phyloP scores from a whole-genome alignment of 2,329 filamentous ascomycete genomes.

The Knufia fluminis region DNA sequence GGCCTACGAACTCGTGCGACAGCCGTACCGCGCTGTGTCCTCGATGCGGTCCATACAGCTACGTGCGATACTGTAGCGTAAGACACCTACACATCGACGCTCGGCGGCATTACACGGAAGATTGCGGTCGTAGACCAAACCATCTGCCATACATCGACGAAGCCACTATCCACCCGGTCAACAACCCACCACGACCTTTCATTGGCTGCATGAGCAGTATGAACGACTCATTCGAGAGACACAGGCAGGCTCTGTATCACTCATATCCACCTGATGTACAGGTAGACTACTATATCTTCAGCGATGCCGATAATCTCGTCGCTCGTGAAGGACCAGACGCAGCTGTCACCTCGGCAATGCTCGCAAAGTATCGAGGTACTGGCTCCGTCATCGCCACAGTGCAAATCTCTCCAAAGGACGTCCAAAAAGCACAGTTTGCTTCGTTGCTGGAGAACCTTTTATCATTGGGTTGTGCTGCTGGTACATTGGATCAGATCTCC shows the following conservation, averaged over 20 bases:
- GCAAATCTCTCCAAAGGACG: background rate
- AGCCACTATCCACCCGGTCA: slow-evolving; percentile 13
- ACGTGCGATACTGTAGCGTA: slow-evolving; percentile 31
- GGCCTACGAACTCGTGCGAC: slow-evolving; percentile 22
- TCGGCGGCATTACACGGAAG: slow-evolving; percentile 28
- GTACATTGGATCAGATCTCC: background rate
- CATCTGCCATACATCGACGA: slow-evolving; percentile 13
- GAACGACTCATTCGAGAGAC: slow-evolving; percentile 29
- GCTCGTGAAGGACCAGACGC: slow-evolving; percentile 1
- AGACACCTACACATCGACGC: slow-evolving; percentile 30
- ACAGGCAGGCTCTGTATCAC: slow-evolving; percentile 22
- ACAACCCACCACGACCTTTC: slow-evolving; percentile 13
- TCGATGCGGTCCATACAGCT: slow-evolving; percentile 32
- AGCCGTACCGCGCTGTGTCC: slow-evolving; percentile 29
- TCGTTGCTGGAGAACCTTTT: background rate
- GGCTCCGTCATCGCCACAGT: slow-evolving; percentile 1
- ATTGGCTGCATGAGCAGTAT: background rate
- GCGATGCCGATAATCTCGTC: slow-evolving; percentile 13
- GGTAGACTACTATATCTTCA: slow-evolving; percentile 19
- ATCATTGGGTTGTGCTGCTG: background rate
- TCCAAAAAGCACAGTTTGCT: background rate
- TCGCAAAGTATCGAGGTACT: background rate
- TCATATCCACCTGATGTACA: slow-evolving; percentile 8
- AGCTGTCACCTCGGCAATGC: background rate
- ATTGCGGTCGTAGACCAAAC: slow-evolving; percentile 13